Evolutionary conservation across 78 protist species (phyloP).

Genomic region (Dictyostelium intermedium): DNA sequence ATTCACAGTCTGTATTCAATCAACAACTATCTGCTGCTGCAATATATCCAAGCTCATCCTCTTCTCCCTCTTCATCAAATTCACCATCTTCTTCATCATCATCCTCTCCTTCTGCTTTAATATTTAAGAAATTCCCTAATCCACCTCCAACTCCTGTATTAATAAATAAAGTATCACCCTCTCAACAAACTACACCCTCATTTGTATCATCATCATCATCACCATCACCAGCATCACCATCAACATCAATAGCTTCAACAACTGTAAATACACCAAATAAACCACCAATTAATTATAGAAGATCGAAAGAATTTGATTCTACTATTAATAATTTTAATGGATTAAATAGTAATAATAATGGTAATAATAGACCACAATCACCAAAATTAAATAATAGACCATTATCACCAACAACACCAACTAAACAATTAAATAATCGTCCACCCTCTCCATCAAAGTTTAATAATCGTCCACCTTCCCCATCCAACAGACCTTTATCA

Average conservation of each 20-base stretch:
- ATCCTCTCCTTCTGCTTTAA: neutral
- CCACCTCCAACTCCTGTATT: constrained; percentile 8
- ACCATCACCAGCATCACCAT: neutral
- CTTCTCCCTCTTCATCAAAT: neutral
- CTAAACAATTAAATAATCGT: neutral
- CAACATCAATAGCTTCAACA: neutral
- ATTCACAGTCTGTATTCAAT: neutral
- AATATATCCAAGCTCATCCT: neutral
- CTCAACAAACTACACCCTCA: neutral
- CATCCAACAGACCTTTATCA: constrained; percentile 39
- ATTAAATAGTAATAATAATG: neutral
- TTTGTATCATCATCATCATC: neutral
- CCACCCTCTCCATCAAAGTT: neutral
- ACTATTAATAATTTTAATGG: neutral
- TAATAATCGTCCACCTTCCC: neutral
- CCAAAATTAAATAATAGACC: constrained; percentile 8
- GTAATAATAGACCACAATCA: neutral
- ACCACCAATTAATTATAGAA: constrained; percentile 18
- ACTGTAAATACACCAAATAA: neutral
- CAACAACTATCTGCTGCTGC: neutral
- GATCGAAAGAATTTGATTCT: constrained; percentile 18
- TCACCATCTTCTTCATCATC: neutral
- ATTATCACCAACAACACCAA: neutral
- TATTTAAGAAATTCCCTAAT: constrained; percentile 6
- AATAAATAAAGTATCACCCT: neutral